Base-by-base conservation (phyloP, 164 flowering plant species). In the Vitis labrusca region DNA sequence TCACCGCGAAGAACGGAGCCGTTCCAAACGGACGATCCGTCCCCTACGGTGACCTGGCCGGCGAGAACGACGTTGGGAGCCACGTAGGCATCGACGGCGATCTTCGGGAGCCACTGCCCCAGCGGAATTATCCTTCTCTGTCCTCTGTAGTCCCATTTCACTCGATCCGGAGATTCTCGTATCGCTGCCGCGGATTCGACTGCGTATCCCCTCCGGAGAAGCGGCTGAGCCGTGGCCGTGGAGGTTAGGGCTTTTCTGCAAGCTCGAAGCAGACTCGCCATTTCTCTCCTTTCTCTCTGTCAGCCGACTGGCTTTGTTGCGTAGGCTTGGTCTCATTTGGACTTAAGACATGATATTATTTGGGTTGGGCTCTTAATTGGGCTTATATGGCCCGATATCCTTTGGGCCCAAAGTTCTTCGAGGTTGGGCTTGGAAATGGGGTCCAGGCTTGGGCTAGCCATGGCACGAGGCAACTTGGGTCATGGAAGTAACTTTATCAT, bases 21-120 rank as follows among this genome's bases (percentile, higher is more conserved):
- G 59, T 64, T 78, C 99, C 99, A 96, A 27, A 96, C 95, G 53
- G 99, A 96, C n/a, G 98, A 80, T 16, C 97, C 98, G 60, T 96
- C 98, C 50, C 58, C 66, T 63, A 96, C 94, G 11, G 85, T 82
- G 61, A 96, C 99, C 79, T 93, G 99, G 6, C 99, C 98, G 50
- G 99, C 98, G 1, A 96, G 82, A 16, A 96, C 98, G 3, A 96
- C 99, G 70, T 96, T 93, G 4, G 99, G 97, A 0, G 98, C 99
- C 10, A 96, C 99, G 63, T 87, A 96, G 1, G 98, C 99, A 50
- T 96, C 99, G 59, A 96, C 98, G 19, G 99, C 97, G 49, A 96
- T 71, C 81, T 90, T 91, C 16, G 99, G 99, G 50, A 81, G 66
- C 99, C 99, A 96, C 77, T 93, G 99, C 0, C 98, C 99, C 48